Percentiles rank a stretch among this genome's conserved stretches.
Conservation (phyloP, 1,284 basidiomycete species). For the Macrocystidia cucumis region DNA sequence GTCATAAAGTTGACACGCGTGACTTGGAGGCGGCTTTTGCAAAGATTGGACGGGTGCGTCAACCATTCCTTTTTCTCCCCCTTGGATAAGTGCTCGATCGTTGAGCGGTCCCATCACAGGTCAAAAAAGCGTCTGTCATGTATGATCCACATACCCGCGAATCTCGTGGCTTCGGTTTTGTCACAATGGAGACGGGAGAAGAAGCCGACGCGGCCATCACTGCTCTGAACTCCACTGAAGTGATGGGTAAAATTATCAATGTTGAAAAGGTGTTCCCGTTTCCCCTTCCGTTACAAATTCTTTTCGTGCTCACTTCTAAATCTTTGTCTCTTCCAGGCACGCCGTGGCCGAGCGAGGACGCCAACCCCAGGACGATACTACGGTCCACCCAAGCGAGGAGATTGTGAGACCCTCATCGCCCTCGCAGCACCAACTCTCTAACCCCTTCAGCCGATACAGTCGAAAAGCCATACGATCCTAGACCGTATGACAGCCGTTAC, state of each 20-base stretch:
- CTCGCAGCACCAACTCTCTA: slow-evolving; percentile 9
- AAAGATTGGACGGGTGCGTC: slow-evolving; percentile 82
- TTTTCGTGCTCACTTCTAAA: slow-evolving; percentile 8
- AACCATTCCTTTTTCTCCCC: slow-evolving; percentile 3
- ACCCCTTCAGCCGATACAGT: slow-evolving; percentile 24
- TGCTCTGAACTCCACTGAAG: slow-evolving; percentile 74
- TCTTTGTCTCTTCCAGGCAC: slow-evolving; percentile 50
- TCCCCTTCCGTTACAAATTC: slow-evolving; percentile 1
- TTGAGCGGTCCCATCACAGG: slow-evolving; percentile 30
- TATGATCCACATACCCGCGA: slow-evolving; percentile 95
- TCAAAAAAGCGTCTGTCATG: slow-evolving; percentile 91
- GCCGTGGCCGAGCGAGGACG: slow-evolving; percentile 88
- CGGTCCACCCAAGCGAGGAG: slow-evolving; percentile 79
- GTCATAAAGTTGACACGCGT: slow-evolving; percentile 73
- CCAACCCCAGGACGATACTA: slow-evolving; percentile 95
- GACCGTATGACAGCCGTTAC: slow-evolving; percentile 76
- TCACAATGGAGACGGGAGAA: slow-evolving; percentile 84
- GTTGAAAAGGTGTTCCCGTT: slow-evolving; percentile 71
- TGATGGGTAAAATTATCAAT: slow-evolving; percentile 80
- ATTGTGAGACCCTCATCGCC: slow-evolving; percentile 29
- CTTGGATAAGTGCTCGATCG: not conserved
- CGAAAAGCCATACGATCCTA: slow-evolving; percentile 74
- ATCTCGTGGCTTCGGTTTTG: slow-evolving; percentile 96
- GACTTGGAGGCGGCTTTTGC: slow-evolving; percentile 85
- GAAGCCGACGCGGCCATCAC: slow-evolving; percentile 89